Conservation (phyloP, 2,329 filamentous ascomycete species). For the Tympanopsis confertula region DNA sequence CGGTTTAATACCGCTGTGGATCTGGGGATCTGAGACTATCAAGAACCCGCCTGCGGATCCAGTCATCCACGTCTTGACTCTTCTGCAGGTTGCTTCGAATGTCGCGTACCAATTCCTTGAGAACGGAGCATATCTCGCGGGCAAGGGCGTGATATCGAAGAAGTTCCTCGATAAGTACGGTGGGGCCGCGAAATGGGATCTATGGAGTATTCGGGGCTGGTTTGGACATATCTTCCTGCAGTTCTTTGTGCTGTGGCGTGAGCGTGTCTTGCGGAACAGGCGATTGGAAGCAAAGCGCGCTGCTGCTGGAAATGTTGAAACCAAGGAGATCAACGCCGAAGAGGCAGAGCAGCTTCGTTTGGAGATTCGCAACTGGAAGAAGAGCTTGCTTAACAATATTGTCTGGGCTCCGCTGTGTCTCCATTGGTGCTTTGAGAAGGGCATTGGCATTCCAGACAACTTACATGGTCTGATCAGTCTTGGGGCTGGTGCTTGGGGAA, state of each 20-base stretch:
- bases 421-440: background rate
- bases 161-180: background rate
- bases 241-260: background rate
- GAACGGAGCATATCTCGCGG: slow-evolving; percentile 45
- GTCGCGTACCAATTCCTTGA: slow-evolving; percentile 46
- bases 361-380: background rate
- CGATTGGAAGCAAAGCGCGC: background rate
- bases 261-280: background rate
- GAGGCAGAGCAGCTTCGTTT: background rate
- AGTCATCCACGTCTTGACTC: slow-evolving; percentile 32
- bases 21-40: slow-evolving; percentile 25
- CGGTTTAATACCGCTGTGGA: slow-evolving; percentile 38
- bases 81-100: slow-evolving; percentile 38
- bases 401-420: background rate
- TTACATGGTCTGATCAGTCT: background rate
- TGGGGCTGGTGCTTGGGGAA: background rate
- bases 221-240: slow-evolving; percentile 1
- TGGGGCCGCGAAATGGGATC: background rate
- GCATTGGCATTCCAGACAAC: background rate
- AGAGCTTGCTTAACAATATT: background rate
- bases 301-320: background rate
- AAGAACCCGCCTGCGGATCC: slow-evolving; percentile 25
- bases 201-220: background rate
- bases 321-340: too few relatives aligned
- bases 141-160: background rate